Base-by-base conservation (phyloP, 257 asterid genomes). In the Ophiorrhiza pumila region DNA sequence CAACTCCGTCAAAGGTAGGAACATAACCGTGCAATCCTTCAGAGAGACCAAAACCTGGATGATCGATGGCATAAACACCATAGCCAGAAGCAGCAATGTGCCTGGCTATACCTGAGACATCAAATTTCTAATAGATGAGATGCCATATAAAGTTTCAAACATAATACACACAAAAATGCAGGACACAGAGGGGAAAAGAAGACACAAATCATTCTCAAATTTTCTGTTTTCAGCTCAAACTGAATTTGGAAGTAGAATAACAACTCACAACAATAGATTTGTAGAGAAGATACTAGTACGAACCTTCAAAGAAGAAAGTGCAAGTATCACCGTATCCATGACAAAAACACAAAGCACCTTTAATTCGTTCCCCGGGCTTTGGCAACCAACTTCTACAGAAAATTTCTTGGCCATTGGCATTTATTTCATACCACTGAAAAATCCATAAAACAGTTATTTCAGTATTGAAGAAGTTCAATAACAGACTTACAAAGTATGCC, bases 281-380 rank as follows among this genome's bases (percentile, higher is more conserved):
- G 17, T 52, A 27, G 14, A 32, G 34, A 52, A 63, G 71, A 62
- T 61, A 55, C 31, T 46, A 63, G 7, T 13, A 64, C 88, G 68
- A 82, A 94, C 99, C 99, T 88, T 94, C 99, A 73, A 94, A 94
- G 96, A 94, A 94, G 84, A 94, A 94, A 2, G 99, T 94, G 89
- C 99, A 94, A 69, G 99, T 94, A 80, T 94, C 99, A 31, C 99
- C 99, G 75, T 94, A 94, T 79, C 98, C 99, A 73, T 94, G 99
- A 76, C 96, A 91, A 80, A 94, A 94, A 69, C 90, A 91, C 80
- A 94, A 76, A 13, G 95, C 91, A 27, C 97, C 97, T 85, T 94
- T 94, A 81, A 94, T 91, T 77, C 89, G 83, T 42, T 86, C 84
- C 8, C 97, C 97, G 2, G 97, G 96, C 85, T 84, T 87, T 14